A percentile compares a stretch with the other conserved stretches of the same genome.
phyloP scores from a whole-genome alignment of 768 basidiomycete species.

The Astraeus odoratus region DNA sequence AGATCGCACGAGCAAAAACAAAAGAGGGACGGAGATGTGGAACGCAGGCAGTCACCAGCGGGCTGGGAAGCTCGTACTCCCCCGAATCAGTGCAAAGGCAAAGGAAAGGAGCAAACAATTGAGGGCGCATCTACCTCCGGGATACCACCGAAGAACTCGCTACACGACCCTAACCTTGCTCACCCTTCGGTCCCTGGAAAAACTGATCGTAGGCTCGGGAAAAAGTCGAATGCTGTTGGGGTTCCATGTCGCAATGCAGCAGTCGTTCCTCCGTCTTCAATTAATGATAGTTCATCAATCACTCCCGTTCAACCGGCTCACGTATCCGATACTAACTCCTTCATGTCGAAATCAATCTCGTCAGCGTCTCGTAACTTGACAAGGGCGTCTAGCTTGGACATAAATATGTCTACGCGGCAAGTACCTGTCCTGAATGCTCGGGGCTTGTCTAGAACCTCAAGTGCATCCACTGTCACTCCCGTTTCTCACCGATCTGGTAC shows the following conservation, averaged over 20 bases:
- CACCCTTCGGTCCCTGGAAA: not conserved
- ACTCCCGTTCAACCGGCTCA: not conserved
- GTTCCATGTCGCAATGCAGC: not conserved
- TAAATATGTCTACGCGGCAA: not conserved
- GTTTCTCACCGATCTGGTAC: not conserved
- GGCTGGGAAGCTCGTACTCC: not conserved
- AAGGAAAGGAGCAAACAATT: not conserved
- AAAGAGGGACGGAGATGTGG: not conserved
- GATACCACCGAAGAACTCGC: not conserved
- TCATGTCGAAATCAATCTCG: not conserved
- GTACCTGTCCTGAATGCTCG: constrained; percentile 1
- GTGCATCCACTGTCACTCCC: not conserved
- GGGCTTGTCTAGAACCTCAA: not conserved
- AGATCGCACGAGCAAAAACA: constrained; percentile 8
- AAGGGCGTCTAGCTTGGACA: constrained; percentile 1
- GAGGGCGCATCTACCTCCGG: not conserved
- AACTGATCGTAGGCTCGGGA: not conserved
- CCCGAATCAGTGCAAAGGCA: not conserved
- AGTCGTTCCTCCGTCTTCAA: too few species aligned
- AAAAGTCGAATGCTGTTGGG: not conserved
- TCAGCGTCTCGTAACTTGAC: not conserved
- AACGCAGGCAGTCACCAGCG: too few species aligned
- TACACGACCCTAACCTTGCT: not conserved
- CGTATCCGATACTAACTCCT: too few species aligned
- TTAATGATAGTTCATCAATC: too few species aligned